Base-by-base conservation (phyloP, 805 yeast genomes). In the Lipomyces chichibuensis region DNA sequence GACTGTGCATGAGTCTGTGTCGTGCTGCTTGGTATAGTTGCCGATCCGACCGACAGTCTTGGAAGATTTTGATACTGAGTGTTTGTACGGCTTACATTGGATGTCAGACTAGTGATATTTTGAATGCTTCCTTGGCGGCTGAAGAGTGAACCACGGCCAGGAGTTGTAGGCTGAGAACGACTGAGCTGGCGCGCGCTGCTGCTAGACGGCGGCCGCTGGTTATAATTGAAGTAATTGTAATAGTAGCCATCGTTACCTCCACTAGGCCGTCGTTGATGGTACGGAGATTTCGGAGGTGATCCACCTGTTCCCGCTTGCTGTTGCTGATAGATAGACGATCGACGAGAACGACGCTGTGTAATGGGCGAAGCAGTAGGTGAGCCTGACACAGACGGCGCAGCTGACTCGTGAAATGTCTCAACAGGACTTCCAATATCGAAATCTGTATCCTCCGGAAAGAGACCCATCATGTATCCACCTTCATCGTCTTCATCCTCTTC, bases 381-480 rank as follows among this genome's bases (percentile, higher is more conserved):
- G n/a, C 57, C 62, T 6, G 57, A 5, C 37, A 59, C 57, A 14
- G 60, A 57, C 7, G 39, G 9, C 17, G 61, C 39, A 7, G 8
- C 59, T 6, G 65, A 17, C 5, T 52, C 27, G 7, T 37, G 20
- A n/a, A 39, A 33, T 4, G 64, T 49, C 49, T 61, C 64, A 11
- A 55, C 58, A 11, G 68, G 68, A 25, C 65, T 61, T 11, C 70
- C 70, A 52, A 58, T 61, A 39, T 67, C 70, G 25, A 67, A 67
- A 57, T 67, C 70, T 9, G 68, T 65, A 46, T 67, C 70, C 29
- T 65, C 70, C 13, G 70, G 70, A 46, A 65, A 67, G 17, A 51
- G 52, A 8, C 70, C 70, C 68, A 67, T 65, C 56, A 58, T 52
- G 33, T 62, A 60, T 46, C 63, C 65, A 11, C 56, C 64, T 9